Evolutionary conservation across 1,139 yeast genomes (phyloP).

Genomic region (Saccharomyces pastorianus): DNA sequence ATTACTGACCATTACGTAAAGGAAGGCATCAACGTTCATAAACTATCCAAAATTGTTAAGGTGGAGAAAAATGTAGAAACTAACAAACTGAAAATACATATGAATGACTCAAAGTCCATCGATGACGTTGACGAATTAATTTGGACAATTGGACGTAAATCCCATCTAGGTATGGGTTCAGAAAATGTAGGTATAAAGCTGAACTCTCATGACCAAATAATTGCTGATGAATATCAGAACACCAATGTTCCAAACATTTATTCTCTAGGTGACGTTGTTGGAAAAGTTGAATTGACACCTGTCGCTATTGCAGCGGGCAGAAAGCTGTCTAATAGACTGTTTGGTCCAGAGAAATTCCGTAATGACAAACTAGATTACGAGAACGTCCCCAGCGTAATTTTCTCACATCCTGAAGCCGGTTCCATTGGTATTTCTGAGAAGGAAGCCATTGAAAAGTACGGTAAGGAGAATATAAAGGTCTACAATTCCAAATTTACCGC

Average conservation of each 20-base stretch:
- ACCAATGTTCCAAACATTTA: conserved; percentile 65
- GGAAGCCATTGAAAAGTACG: conserved; percentile 70
- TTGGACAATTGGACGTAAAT: conserved; percentile 92
- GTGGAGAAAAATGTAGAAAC: conserved; percentile 49
- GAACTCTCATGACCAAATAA: conserved; percentile 50
- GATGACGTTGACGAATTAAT: conserved; percentile 68
- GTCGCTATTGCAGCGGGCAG: conserved; percentile 99
- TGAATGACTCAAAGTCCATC: conserved; percentile 46
- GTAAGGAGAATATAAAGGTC: conserved; percentile 70
- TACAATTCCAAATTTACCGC: conserved; percentile 79
- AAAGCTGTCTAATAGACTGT: conserved; percentile 79
- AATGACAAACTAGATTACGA: conserved; percentile 69
- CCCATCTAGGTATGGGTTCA: conserved; percentile 64
- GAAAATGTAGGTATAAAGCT: conserved; percentile 66
- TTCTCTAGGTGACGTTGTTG: conserved; percentile 90
- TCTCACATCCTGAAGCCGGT: conserved; percentile 97
- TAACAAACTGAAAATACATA: conserved; percentile 55
- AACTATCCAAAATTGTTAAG: conserved; percentile 48
- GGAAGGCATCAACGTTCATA: conserved; percentile 75
- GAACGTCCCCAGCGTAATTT: conserved; percentile 84
- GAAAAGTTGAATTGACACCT: conserved; percentile 89
- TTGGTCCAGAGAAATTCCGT: conserved; percentile 66
- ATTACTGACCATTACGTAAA: conserved; percentile 72
- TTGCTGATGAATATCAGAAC: conserved; percentile 81
- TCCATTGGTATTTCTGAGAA: conserved; percentile 78